Evolutionary conservation across 495 filamentous ascomycete genomes (phyloP), one percentile per base, ranked within the genome.

Genomic region (Ramalina peruviana): DNA sequence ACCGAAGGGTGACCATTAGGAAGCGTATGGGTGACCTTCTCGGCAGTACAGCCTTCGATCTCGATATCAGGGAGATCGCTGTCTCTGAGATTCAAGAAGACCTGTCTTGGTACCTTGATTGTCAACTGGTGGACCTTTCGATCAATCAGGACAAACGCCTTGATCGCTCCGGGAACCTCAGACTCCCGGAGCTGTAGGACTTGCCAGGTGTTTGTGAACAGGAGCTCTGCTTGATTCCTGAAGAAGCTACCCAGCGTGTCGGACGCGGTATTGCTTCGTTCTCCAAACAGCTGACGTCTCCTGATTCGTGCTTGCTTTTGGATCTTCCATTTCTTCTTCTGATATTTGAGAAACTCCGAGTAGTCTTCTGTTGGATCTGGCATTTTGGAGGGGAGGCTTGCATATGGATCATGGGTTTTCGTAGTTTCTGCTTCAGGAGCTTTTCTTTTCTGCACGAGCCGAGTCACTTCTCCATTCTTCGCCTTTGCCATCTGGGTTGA

Each of bases 291-390:
- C 60, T 99, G 92, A 39, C 89, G 78, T 41, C 92, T 77, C 11
- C 92, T 83, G 57, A 82, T 74, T 38, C 90, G 78, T 38, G 92
- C 89, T 64, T 94, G 86, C 59, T 86, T 93, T 62, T 99, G 92
- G 25, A 99, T 85, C 67, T 88, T 95, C 92, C 92, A 99, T 63
- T 99, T 99, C 67, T 88, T 79, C 65, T 99, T 99, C 60, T 99
- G 92, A 59, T 99, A 99, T 61, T 83, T 74, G 42, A 99, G 66
- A 70, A 94, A 99, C 0, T 79, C 87, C 20, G 75, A 66, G 52
- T 99, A 99, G 65, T 99, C 86, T 39, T 92, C 81, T 0, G 79
- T 81, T 21, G 89, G 86, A 9, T 72, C 75, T 17, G 92, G 93
- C 86, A 96, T 96, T 45, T 73, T 75, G 33, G 83, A 75, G 0